These are phyloP conservation scores for Blastobotrys proliferans DNA, from an alignment of 1,139 yeast genomes.

Conservation along the genomic window DNA sequence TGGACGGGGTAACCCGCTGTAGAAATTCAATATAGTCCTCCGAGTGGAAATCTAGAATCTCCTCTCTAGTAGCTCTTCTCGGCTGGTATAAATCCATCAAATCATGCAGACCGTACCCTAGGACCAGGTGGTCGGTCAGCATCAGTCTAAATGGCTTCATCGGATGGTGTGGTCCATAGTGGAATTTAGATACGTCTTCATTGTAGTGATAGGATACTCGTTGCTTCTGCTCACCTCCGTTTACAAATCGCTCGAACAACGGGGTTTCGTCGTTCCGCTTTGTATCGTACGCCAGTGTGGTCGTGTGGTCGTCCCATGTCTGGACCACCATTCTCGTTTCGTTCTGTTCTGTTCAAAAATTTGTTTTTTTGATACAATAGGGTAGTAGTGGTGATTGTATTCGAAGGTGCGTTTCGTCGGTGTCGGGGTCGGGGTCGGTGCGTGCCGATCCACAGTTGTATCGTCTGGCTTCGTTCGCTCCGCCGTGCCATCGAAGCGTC, in stretches of 20 bases:
- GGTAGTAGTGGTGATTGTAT: neutral
- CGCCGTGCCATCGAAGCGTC: too few relatives aligned
- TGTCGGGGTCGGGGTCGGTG: too few relatives aligned
- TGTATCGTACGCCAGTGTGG: conserved; percentile 45
- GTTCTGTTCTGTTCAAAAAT: neutral
- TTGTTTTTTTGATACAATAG: neutral
- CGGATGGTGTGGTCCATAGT: conserved; percentile 90
- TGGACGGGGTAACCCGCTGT: conserved; percentile 75
- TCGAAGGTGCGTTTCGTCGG: too few relatives aligned
- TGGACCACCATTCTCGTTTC: conserved; percentile 26
- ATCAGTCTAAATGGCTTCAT: conserved; percentile 97
- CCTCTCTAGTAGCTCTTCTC: conserved; percentile 73
- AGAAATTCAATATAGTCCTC: conserved; percentile 84
- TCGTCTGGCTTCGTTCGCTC: too few relatives aligned
- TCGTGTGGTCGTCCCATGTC: conserved; percentile 25
- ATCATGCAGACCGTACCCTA: conserved; percentile 79
- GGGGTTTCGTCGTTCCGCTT: conserved; percentile 60
- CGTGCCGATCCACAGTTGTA: too few relatives aligned
- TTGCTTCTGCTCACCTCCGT: conserved; percentile 24
- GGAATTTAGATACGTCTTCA: conserved; percentile 74
- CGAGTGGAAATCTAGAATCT: conserved; percentile 75
- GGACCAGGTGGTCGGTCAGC: conserved; percentile 89
- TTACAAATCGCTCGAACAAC: conserved; percentile 42
- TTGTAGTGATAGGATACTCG: conserved; percentile 86
- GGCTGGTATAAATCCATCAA: conserved; percentile 88